Evolutionary conservation across 1,139 yeast species (phyloP).

Genomic region (Kodamaea ohmeri): DNA sequence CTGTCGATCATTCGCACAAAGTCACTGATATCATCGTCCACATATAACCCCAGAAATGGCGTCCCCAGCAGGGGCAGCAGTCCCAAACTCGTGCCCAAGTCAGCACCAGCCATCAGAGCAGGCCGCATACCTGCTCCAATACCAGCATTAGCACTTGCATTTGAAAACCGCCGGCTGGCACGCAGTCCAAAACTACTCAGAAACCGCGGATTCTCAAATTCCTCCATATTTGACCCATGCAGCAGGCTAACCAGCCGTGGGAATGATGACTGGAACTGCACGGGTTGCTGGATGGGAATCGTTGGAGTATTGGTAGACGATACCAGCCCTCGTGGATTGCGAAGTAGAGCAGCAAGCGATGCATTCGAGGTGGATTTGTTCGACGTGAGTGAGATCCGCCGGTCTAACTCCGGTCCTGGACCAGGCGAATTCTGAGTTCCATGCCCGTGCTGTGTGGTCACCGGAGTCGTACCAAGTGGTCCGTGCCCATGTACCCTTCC

Average conservation of each 20-base stretch:
- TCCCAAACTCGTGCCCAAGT: conserved; percentile 36
- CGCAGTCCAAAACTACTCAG: conserved; percentile 59
- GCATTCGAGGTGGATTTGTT: conserved; percentile 54
- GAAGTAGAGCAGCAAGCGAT: conserved; percentile 50
- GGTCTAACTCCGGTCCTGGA: conserved; percentile 23
- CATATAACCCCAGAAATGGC: conserved; percentile 42
- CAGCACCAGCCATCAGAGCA: conserved; percentile 22
- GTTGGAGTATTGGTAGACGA: conserved; percentile 29
- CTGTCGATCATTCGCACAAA: conserved; percentile 82
- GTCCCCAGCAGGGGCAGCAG: conserved; percentile 34
- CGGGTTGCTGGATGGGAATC: conserved; percentile 25
- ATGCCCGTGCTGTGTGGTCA: conserved; percentile 4
- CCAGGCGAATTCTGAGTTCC: too few relatives aligned
- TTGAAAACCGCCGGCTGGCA: conserved; percentile 43
- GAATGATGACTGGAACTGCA: conserved; percentile 21
- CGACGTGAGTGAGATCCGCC: conserved; percentile 45
- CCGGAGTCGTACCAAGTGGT: background rate
- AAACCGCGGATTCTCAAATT: conserved; percentile 43
- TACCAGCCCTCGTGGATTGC: conserved; percentile 43
- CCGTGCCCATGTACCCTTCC: background rate
- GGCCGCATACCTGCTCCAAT: too few relatives aligned
- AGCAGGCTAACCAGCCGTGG: conserved; percentile 45
- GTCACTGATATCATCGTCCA: conserved; percentile 73
- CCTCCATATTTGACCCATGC: conserved; percentile 34
- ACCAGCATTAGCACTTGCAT: conserved; percentile 37